Conservation (phyloP, 139 green algal genomes). For the Ostreobium quekettii region DNA sequence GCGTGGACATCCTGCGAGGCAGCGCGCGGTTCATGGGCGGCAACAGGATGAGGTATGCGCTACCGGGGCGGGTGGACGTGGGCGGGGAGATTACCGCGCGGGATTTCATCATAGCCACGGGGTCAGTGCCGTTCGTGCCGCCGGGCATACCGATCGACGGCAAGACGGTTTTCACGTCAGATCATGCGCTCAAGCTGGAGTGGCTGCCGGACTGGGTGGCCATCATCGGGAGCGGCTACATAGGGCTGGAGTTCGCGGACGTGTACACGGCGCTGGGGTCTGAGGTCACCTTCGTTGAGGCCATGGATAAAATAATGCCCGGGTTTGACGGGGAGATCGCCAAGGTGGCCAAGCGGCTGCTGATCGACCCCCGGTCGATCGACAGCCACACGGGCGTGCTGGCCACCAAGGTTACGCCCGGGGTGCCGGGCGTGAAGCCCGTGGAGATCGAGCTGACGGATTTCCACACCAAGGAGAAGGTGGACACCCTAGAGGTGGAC, state of each 20-base stretch:
- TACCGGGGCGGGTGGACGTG: constrained; percentile 85
- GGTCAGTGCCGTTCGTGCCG: constrained; percentile 93
- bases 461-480: constrained; percentile 95
- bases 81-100: constrained; percentile 77
- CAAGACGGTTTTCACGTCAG: constrained; percentile 98
- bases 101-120: constrained; percentile 97
- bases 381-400: constrained; percentile 87
- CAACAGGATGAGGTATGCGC: constrained; percentile 79
- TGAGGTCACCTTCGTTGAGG: constrained; percentile 98
- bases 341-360: constrained; percentile 76
- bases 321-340: constrained; percentile 97
- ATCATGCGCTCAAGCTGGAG: constrained; percentile 97
- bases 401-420: constrained; percentile 85
- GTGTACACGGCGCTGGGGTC: constrained; percentile 93
- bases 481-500: constrained; percentile 91
- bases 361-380: constrained; percentile 89
- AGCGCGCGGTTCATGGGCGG: constrained; percentile 73
- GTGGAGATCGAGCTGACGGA: constrained; percentile 95
- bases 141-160: constrained; percentile 95
- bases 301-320: constrained; percentile 93
- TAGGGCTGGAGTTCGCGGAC: constrained; percentile 98
- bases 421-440: constrained; percentile 75
- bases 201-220: constrained; percentile 97
- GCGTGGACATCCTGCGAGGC: constrained; percentile 92
- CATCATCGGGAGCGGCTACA: constrained; percentile 98